Base-by-base conservation (phyloP, 2,329 filamentous ascomycete species). In the Colletotrichum sp. region DNA sequence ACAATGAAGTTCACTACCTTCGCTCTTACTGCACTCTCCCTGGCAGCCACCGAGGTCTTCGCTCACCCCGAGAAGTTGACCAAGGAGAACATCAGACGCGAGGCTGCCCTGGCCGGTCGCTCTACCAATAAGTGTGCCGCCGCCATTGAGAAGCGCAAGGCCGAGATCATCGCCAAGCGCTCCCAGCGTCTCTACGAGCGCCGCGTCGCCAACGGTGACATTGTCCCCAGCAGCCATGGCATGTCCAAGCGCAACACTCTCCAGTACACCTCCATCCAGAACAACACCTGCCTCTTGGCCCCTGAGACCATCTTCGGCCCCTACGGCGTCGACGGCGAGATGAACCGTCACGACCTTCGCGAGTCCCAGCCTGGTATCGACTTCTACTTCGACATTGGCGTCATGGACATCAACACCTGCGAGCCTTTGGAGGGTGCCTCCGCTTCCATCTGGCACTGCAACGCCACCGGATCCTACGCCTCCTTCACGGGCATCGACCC, bases 281-380 rank as follows among this genome's bases (percentile, higher is more conserved):
- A 85, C 76, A 82, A 81, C 21, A 85, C 85, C 26, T 89, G 88
- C 69, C 83, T 89, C 52, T 81, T 89, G 21, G 83, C 83, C 7
- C 86, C 87, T 1, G 87, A 89, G 74, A 85, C 85, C 26, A 88
- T 85, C 9, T 82, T 88, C 79, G 87, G 88, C 6, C 88, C 88
- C 26, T 89, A 89, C 82, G 89, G 81, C 78, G 77, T 72, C 77
- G 72, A 34, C 30, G 69, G 69, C 24, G 52, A 72, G 55, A 36
- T 67, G 21, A 59, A 44, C 39, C 73, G 73, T 4, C 55, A 60
- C 21, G 69, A 76, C 63, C 63, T 76, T 5, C 55, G 32, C 36
- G 69, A 76, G 39, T 18, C 49, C 8, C 34, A 76, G 62, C 28
- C 26, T 6, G 73, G 73, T 5, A 59, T 76, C 44, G 44, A 62